phyloP scores from a whole-genome alignment of 352 stramenopile genomes.

The Pythium folliculosum region DNA sequence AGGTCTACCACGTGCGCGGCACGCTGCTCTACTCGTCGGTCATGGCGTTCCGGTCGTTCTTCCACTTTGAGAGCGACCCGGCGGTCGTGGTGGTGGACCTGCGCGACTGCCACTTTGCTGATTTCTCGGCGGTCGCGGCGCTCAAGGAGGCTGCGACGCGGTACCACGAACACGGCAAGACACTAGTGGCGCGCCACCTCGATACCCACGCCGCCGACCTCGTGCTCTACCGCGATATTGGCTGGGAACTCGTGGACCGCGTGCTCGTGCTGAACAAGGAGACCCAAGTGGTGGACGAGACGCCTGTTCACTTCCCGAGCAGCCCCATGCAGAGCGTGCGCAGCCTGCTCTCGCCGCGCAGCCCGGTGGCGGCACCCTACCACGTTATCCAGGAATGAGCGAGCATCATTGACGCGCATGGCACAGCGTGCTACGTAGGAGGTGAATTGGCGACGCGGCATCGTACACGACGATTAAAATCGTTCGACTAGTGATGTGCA shows the following conservation, averaged over 20 bases:
- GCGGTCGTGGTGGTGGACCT: slow-evolving; percentile 77
- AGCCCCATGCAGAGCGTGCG: background rate
- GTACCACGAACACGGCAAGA: slow-evolving; percentile 76
- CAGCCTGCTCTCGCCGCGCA: background rate
- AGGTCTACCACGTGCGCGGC: slow-evolving; percentile 76
- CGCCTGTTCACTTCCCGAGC: slow-evolving; percentile 7
- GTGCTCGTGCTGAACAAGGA: slow-evolving; percentile 13
- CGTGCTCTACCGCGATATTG: slow-evolving; percentile 54
- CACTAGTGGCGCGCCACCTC: slow-evolving; percentile 66
- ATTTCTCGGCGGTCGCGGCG: slow-evolving; percentile 85
- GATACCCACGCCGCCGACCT: slow-evolving; percentile 55
- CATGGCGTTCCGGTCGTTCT: slow-evolving; percentile 76
- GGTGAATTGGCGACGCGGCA: too few relatives aligned
- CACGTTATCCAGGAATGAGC: slow-evolving; percentile 13
- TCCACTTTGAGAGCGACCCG: slow-evolving; percentile 66
- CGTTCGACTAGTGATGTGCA: too few relatives aligned
- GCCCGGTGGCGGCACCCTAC: slow-evolving; percentile 1
- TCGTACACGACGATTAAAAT: too few relatives aligned
- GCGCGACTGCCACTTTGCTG: slow-evolving; percentile 64
- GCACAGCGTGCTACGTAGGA: background rate
- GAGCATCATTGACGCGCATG: background rate
- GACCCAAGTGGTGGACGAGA: slow-evolving; percentile 10
- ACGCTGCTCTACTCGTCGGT: slow-evolving; percentile 85
- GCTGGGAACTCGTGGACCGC: slow-evolving; percentile 34
- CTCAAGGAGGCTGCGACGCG: slow-evolving; percentile 72